A percentile compares a stretch with the other conserved stretches of the same genome.
phyloP scores from a whole-genome alignment of 2,329 filamentous ascomycete genomes.

The Penicillium olsonii region DNA sequence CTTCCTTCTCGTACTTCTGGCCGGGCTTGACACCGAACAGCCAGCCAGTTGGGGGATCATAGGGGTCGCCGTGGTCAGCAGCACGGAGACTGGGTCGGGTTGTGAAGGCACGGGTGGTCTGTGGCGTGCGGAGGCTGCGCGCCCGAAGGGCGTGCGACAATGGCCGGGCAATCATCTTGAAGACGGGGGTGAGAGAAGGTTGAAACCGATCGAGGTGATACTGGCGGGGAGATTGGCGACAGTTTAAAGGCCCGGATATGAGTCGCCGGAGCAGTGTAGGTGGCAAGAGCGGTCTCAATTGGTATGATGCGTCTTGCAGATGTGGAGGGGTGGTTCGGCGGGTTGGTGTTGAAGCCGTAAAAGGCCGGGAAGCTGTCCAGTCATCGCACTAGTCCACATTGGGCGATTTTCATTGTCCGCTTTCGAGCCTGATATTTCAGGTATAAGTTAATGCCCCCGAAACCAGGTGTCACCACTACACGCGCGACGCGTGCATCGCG shows the following conservation, averaged over 20 bases:
- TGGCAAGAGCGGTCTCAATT: conserved; percentile 28
- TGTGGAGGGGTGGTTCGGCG: conserved; percentile 34
- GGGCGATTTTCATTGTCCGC: conserved; percentile 27
- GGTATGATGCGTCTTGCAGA: conserved; percentile 24
- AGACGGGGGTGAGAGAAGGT: conserved; percentile 21
- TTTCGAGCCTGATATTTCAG: conserved; percentile 27
- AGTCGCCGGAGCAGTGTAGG: conserved; percentile 13
- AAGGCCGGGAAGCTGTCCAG: conserved; percentile 36
- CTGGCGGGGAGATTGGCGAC: background rate
- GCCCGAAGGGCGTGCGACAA: conserved; percentile 42
- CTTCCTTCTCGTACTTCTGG: conserved; percentile 93
- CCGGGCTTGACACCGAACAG: conserved; percentile 92
- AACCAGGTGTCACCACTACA: conserved; percentile 25
- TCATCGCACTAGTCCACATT: conserved; percentile 32
- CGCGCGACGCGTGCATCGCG: conserved; percentile 35
- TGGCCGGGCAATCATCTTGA: conserved; percentile 42
- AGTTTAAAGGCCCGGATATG: conserved; percentile 8
- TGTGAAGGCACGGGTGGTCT: conserved; percentile 42
- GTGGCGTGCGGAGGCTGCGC: conserved; percentile 39
- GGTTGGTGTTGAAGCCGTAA: conserved; percentile 42
- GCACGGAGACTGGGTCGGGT: conserved; percentile 42
- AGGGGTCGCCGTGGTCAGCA: conserved; percentile 70
- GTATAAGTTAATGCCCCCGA: conserved; percentile 20
- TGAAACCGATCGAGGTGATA: conserved; percentile 11
- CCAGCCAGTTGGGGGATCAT: conserved; percentile 88